Base-by-base conservation (phyloP, 2,329 filamentous ascomycete species). In the Huntiella abstrusa region DNA sequence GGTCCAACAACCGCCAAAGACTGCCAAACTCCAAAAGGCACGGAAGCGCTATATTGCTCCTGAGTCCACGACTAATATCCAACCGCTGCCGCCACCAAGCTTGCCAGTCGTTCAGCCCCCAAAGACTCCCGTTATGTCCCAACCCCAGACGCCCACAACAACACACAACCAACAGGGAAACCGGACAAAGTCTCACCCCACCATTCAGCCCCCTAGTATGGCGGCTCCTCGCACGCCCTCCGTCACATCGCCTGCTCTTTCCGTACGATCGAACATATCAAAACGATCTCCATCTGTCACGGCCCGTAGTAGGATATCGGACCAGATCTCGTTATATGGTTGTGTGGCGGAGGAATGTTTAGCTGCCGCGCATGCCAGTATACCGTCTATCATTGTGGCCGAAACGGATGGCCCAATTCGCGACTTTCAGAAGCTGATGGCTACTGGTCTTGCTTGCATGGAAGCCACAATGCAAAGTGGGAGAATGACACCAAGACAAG, bases 311-410 rank as follows among this genome's bases (percentile, higher is more conserved):
- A 57, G 62, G 3, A 64, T 66, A 6, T 57, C 66, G 6, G 71
- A 75, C 47, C 69, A 68, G 1, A 63, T 72, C 2, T 64, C 76
- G 2, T 62, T 86, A 6, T 65, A 87, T 48, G 65, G 84, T 5
- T 72, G 71, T n/a, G 67, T 85, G 11, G 80, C 81, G 2, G 81
- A 88, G 54, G 81, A 88, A 53, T 85, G 82, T 54, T 74, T 87
- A 45, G 63, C 64, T 19, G 77, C 75, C 45, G 83, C 83, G 12
- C 73, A 78, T 50, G 48, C 37, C 3, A 51, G 35, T 35, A 49
- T 52, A 12, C 59, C 60, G 2, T 66, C 75, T 49, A 68, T 68
- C 1, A 59, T 75, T 2, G 68, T 71, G 13, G 61, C 62, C 13
- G 63, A 68, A 2, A 65, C 71, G 46, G 60, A 70, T 45, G 58